Evolutionary conservation across 352 stramenopile species (phyloP).

Genomic region (Phytophthora megakarya): DNA sequence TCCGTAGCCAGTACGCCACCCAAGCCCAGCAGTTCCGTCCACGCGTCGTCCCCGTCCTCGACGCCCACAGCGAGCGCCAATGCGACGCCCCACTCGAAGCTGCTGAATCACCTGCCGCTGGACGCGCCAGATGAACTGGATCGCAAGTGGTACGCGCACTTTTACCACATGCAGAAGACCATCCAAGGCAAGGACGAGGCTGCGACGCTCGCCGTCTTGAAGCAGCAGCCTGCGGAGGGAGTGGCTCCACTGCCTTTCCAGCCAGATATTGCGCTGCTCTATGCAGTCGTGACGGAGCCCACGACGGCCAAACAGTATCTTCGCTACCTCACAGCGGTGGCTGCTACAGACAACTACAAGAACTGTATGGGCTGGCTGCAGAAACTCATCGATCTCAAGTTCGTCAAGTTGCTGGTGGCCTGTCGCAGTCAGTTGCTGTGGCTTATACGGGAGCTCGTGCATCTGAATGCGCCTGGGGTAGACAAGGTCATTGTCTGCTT

Average conservation of each 20-base stretch:
- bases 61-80: conserved; percentile 34
- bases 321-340: conserved; percentile 69
- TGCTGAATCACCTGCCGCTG: conserved; percentile 75
- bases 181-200: conserved; percentile 77
- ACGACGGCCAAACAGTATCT: conserved; percentile 77
- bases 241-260: conserved; percentile 63
- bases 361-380: conserved; percentile 78
- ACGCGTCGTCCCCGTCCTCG: conserved; percentile 27
- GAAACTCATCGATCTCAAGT: conserved; percentile 85
- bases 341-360: conserved; percentile 68
- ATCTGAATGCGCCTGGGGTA: conserved; percentile 67
- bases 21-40: conserved; percentile 10
- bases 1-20: conserved; percentile 8
- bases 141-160: conserved; percentile 87
- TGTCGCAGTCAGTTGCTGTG: conserved; percentile 82
- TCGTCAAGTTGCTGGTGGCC: conserved; percentile 73
- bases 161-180: conserved; percentile 85
- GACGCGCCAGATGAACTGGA: conserved; percentile 80
- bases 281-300: conserved; percentile 76
- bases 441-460: conserved; percentile 80
- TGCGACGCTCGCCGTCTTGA: conserved; percentile 56
- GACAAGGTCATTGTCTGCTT: conserved; percentile 80
- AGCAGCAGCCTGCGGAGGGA: conserved; percentile 51
- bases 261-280: conserved; percentile 78
- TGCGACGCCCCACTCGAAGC: conserved; percentile 64